Conservation (phyloP, 2,329 filamentous ascomycete genomes). For the Tolypocladium guangdongense region DNA sequence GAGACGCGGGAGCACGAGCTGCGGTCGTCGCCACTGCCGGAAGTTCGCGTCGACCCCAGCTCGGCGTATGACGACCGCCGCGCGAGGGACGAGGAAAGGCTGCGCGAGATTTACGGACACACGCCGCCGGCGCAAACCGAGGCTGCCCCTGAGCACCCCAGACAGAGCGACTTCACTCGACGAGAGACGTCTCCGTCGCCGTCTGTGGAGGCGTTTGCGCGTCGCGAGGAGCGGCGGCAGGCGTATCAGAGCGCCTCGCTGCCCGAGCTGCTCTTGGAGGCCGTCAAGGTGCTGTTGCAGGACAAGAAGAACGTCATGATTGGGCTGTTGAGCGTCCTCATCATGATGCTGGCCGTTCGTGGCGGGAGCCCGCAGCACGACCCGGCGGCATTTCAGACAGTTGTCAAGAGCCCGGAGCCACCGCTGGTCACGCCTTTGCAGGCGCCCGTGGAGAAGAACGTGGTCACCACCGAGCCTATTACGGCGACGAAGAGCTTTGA, state of each 20-base stretch:
- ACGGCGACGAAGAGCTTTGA: background rate
- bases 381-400: conserved; percentile 18
- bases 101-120: conserved; percentile 44
- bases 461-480: background rate
- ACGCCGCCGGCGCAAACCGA: conserved; percentile 9
- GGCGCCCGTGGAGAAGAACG: background rate
- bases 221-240: conserved; percentile 16
- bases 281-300: conserved; percentile 40
- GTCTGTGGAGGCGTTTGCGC: conserved; percentile 15
- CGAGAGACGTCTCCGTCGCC: conserved; percentile 9
- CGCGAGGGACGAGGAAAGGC: conserved; percentile 35
- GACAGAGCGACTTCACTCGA: conserved; percentile 3
- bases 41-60: conserved; percentile 4
- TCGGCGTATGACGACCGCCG: conserved; percentile 21
- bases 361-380: conserved; percentile 12
- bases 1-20: conserved; percentile 1
- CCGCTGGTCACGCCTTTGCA: background rate
- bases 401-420: conserved; percentile 1
- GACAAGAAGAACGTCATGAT: conserved; percentile 53
- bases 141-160: conserved; percentile 4
- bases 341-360: conserved; percentile 37
- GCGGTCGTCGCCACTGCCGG: conserved; percentile 6
- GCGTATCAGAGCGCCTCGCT: conserved; percentile 35
- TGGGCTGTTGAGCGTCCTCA: conserved; percentile 39
- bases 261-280: conserved; percentile 41